A percentile compares a stretch with the other conserved stretches of the same genome.
These are phyloP conservation scores for Erysimum pusillum DNA, from an alignment of 441 rosid species.

Conservation along the genomic window DNA sequence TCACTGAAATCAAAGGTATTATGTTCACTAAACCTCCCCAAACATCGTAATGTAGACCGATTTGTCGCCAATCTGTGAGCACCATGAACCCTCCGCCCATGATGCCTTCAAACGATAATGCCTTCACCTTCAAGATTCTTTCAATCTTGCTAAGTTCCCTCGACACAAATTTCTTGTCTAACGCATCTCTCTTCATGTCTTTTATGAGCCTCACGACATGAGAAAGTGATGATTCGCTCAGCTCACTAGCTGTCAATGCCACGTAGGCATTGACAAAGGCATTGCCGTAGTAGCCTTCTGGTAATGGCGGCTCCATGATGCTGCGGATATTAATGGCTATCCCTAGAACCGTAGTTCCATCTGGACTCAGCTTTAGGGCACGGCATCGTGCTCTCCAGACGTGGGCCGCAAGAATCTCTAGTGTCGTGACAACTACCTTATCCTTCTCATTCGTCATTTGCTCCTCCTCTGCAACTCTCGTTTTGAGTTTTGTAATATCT, in stretches of 20 bases:
- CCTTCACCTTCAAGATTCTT: slow-evolving; percentile 16
- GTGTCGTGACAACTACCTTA: slow-evolving; percentile 31
- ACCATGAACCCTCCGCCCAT: slow-evolving; percentile 34
- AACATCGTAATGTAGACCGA: slow-evolving; percentile 45
- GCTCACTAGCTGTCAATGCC: slow-evolving; percentile 37
- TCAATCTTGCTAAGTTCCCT: slow-evolving; percentile 33
- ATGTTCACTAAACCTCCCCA: slow-evolving; percentile 53
- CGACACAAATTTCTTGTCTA: slow-evolving; percentile 29
- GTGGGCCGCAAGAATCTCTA: slow-evolving; percentile 57
- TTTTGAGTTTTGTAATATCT: slow-evolving; percentile 49
- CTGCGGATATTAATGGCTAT: slow-evolving; percentile 45
- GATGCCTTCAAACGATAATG: slow-evolving; percentile 5
- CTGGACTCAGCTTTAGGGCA: slow-evolving; percentile 49
- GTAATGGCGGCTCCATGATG: slow-evolving; percentile 48
- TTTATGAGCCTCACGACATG: slow-evolving; percentile 44
- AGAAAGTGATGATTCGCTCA: slow-evolving; percentile 42
- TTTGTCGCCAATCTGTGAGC: slow-evolving; percentile 56
- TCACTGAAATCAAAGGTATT: slow-evolving; percentile 47
- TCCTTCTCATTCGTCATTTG: slow-evolving; percentile 5
- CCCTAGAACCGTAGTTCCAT: slow-evolving; percentile 30
- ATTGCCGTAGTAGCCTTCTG: slow-evolving; percentile 59
- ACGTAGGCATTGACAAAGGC: slow-evolving; percentile 39
- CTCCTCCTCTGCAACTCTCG: slow-evolving; percentile 16
- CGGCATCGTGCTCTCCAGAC: slow-evolving; percentile 56
- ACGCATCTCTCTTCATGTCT: slow-evolving; percentile 40